Percentiles rank a stretch among this genome's conserved stretches.
Evolutionary conservation across 169 alveolate genomes (phyloP).

Genomic region (Cryptosporidium tyzzeri): DNA sequence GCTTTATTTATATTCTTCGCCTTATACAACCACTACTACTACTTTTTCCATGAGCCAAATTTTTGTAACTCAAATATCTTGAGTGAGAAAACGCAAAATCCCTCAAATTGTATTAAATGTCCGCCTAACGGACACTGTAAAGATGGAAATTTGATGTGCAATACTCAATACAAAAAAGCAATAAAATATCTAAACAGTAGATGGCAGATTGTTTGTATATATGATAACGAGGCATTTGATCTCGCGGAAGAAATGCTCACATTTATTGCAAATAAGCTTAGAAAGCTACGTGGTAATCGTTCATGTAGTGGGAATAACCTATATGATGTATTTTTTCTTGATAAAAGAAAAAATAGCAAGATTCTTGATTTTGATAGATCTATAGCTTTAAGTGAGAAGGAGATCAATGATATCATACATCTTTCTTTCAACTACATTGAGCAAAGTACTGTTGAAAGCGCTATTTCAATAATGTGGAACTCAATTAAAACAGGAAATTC

Average conservation of each 20-base stretch:
- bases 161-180: slow-evolving; percentile 30
- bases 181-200: not conserved
- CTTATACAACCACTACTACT: not conserved
- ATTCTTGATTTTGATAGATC: not conserved
- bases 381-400: slow-evolving; percentile 25
- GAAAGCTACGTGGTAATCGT: slow-evolving; percentile 27
- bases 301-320: slow-evolving; percentile 4
- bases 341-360: slow-evolving; percentile 1
- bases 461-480: slow-evolving; percentile 61
- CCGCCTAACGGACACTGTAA: slow-evolving; percentile 39
- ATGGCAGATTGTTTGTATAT: slow-evolving; percentile 43
- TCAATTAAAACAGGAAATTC: slow-evolving; percentile 49
- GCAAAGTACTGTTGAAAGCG: slow-evolving; percentile 9
- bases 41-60: slow-evolving; percentile 34
- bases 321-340: not conserved
- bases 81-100: not conserved
- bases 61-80: slow-evolving; percentile 28
- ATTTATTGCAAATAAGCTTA: slow-evolving; percentile 36
- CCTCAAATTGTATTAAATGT: slow-evolving; percentile 5
- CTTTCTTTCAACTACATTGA: slow-evolving; percentile 42
- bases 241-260: slow-evolving; percentile 56
- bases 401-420: slow-evolving; percentile 36
- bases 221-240: slow-evolving; percentile 59
- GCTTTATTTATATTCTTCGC: not conserved
- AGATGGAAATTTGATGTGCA: slow-evolving; percentile 46